Evolutionary conservation across 2,329 filamentous ascomycete genomes (phyloP), one percentile per base, ranked within the genome.

Genomic region (Calonectria fujianensis): DNA sequence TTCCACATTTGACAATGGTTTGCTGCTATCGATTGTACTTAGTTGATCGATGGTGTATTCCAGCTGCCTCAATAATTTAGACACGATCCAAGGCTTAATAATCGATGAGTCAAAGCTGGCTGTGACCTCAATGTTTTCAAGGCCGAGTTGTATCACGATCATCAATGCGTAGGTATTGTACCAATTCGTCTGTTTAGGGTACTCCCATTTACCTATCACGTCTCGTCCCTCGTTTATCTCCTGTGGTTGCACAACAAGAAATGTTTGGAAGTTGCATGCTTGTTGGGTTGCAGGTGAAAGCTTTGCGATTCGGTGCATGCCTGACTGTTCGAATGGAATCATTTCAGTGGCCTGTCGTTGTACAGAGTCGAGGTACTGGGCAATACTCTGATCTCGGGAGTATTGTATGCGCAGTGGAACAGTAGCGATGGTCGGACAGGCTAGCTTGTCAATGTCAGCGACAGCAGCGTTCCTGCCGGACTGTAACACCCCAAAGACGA

Each of bases 281-380:
- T 66, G n/a, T 4, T 29, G 63, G 7, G 45, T 29, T 2, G 48
- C 48, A 1, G 50, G n/a, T 29, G 50, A 51, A 9, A 75, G 16
- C 14, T 65, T 54, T 9, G 65, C 50, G n/a, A 77, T 77, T 9
- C 37, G 52, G 6, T 74, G 75, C 20, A 78, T 32, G 10, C 76
- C 76, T 1, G 67, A 73, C 37, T 78, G 74, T 24, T 76, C 72
- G 24, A 41, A 73, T 11, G 71, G 32, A 4, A 74, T 74, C 74
- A 78, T 76, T 27, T 72, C 74, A 20, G 61, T 68, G 3, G 72
- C 27, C 20, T 76, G 70, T 0, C 50, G n/a, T 14, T 81, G 76
- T 0, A 80, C 50, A 0, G 80, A 77, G 27, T 87, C 80, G 20
- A 91, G 81, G 69, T 87, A 89, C 20, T 87, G 81, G 0, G 77